phyloP scores from a whole-genome alignment of 2,329 filamentous ascomycete genomes.

The Botrytis galanthina region DNA sequence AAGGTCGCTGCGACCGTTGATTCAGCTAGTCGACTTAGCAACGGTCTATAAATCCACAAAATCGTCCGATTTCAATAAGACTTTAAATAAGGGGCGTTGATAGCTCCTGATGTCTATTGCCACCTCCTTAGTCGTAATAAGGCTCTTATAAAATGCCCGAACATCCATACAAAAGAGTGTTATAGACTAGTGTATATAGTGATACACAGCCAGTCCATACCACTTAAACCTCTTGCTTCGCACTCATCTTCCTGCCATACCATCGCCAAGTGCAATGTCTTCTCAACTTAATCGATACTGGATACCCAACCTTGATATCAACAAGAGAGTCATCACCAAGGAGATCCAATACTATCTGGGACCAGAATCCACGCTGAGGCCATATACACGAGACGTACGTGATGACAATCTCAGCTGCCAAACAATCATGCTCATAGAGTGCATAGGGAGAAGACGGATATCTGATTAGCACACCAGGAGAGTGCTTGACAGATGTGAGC shows the following conservation, averaged over 20 bases:
- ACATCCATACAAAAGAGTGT: slow-evolving; percentile 3
- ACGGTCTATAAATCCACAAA: neutral
- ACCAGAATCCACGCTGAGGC: slow-evolving; percentile 55
- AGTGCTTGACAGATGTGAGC: slow-evolving; percentile 59
- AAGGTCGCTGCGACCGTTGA: slow-evolving; percentile 4
- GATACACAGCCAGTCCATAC: slow-evolving; percentile 23
- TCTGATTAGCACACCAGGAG: slow-evolving; percentile 56
- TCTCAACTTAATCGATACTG: slow-evolving; percentile 56
- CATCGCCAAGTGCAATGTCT: slow-evolving; percentile 35
- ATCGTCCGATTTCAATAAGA: slow-evolving; percentile 12
- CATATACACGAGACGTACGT: slow-evolving; percentile 55
- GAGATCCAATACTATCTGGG: slow-evolving; percentile 59
- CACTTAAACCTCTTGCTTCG: neutral
- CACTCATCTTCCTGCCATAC: slow-evolving; percentile 20
- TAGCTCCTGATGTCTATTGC: slow-evolving; percentile 2
- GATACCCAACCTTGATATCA: slow-evolving; percentile 59
- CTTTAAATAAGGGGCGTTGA: neutral
- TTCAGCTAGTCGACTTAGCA: slow-evolving; percentile 5
- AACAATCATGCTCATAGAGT: slow-evolving; percentile 24
- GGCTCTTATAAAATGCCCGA: slow-evolving; percentile 3
- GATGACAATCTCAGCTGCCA: slow-evolving; percentile 29
- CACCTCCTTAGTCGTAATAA: slow-evolving; percentile 8
- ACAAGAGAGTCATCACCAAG: slow-evolving; percentile 58
- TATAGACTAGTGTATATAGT: neutral
- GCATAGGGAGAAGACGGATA: slow-evolving; percentile 59